These are phyloP conservation scores for Sophora flavescens DNA, from an alignment of 306 rosid genomes.

Conservation along the genomic window DNA sequence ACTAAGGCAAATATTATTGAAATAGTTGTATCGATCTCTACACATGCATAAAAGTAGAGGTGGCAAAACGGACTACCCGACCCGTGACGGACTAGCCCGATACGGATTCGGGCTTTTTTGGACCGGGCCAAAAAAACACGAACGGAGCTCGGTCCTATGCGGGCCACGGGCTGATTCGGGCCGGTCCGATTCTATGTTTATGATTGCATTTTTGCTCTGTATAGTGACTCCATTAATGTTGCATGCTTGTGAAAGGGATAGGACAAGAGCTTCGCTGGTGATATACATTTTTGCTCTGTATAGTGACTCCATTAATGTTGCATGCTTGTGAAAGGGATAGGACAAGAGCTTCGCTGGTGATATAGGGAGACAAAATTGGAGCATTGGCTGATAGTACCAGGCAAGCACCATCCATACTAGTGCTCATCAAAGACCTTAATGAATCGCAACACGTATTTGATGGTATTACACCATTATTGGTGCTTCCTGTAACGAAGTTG, in stretches of 20 bases:
- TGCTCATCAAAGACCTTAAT: constrained; percentile 53
- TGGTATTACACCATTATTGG: constrained; percentile 57
- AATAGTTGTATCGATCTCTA: too few species aligned
- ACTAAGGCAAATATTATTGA: too few species aligned
- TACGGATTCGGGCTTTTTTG: too few species aligned
- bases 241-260: constrained; percentile 67
- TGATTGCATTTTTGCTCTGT: constrained; percentile 59
- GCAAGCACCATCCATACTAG: constrained; percentile 69
- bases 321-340: constrained; percentile 67
- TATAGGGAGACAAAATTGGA: constrained; percentile 49
- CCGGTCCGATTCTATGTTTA: too few species aligned
- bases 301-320: constrained; percentile 46
- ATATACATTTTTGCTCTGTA: constrained; percentile 68
- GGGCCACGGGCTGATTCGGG: too few species aligned
- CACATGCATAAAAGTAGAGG: too few species aligned
- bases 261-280: constrained; percentile 57
- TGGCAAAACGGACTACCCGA: too few species aligned
- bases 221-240: constrained; percentile 45
- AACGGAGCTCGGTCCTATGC: too few species aligned
- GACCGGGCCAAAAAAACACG: too few species aligned
- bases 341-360: constrained; percentile 56
- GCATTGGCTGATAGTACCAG: constrained; percentile 66
- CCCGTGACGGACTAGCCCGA: too few species aligned
- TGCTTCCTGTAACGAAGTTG: constrained; percentile 77
- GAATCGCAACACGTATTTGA: constrained; percentile 65